Base-by-base conservation (phyloP, 225 moss, liverwort and hornwort genomes). In the Neckera pumila region DNA sequence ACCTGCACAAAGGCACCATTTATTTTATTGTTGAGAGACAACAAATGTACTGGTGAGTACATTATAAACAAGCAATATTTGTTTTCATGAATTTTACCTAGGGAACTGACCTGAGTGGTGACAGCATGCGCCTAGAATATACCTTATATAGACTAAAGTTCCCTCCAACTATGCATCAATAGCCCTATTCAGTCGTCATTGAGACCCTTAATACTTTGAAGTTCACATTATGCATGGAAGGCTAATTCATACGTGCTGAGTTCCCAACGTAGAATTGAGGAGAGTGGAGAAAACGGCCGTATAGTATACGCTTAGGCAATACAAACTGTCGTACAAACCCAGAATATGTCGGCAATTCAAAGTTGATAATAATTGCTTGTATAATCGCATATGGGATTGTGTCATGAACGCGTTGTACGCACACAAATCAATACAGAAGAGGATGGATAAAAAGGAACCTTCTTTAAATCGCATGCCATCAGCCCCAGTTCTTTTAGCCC, bases 401-500 rank as follows among this genome's bases (percentile, higher is more conserved):
- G 66, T 17, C 45, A 81, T 60, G 58, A 81, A 81, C 66, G n/a
- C 18, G 28, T 67, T 75, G 23, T 54, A 71, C 58, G 51, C 72
- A 72, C 18, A 27, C 40, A 60, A 36, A 67, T 34, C 2, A 79
- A 63, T 53, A 71, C 34, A 27, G 20, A 30, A 42, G 74, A 79
- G n/a, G 31, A 70, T 34, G 28, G 57, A 56, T 49, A 34, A 75
- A 51, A 36, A 65, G 67, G 71, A 64, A 97, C 98, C 98, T 98
- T 98, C 98, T 95, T 95, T 95, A 81, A 95, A 94, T 38, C 94
- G 94, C 86, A 95, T 86, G 85, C 95, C 95, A 90, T 95, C 93
- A 86, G 95, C 94, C 76, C 95, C 95, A 66, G 95, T 94, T 92
- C 94, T 93, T 89, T 95, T 95, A 45, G 93, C 98, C 86, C 98